phyloP scores from a whole-genome alignment of 352 stramenopile species.

The Globisporangium polare region DNA sequence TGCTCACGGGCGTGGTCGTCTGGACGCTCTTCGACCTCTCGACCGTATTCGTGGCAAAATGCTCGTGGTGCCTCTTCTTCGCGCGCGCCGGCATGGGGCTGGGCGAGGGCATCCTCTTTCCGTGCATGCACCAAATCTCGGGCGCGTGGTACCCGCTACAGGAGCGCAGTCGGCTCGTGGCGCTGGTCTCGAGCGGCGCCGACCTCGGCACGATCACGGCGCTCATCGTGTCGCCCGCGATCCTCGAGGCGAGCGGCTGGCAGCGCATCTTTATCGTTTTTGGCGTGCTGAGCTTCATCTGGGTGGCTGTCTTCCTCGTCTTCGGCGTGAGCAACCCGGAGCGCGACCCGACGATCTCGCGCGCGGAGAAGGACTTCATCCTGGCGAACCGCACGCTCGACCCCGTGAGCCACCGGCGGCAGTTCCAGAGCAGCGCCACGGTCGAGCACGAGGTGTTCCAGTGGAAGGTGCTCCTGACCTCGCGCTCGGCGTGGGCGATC shows the following conservation, averaged over 20 bases:
- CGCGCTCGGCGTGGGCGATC: slow-evolving; percentile 71
- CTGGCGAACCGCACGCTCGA: slow-evolving; percentile 55
- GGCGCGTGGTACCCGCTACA: slow-evolving; percentile 79
- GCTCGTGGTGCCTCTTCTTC: slow-evolving; percentile 66
- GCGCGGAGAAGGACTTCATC: slow-evolving; percentile 60
- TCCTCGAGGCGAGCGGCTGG: slow-evolving; percentile 63
- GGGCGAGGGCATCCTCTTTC: slow-evolving; percentile 84
- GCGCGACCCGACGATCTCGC: slow-evolving; percentile 53
- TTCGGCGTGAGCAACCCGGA: slow-evolving; percentile 67
- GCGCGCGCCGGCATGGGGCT: slow-evolving; percentile 79
- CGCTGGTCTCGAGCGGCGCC: slow-evolving; percentile 71
- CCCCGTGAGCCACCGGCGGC: slow-evolving; percentile 32
- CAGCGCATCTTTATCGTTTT: slow-evolving; percentile 78
- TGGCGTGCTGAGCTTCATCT: slow-evolving; percentile 70
- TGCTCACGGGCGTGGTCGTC: slow-evolving; percentile 70
- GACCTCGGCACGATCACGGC: slow-evolving; percentile 81
- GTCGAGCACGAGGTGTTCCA: slow-evolving; percentile 53
- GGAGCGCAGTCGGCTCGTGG: slow-evolving; percentile 75
- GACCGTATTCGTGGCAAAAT: slow-evolving; percentile 60
- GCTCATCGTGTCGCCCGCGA: slow-evolving; percentile 65
- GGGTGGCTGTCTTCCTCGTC: slow-evolving; percentile 56
- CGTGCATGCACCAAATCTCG: slow-evolving; percentile 87
- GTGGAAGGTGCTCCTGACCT: slow-evolving; percentile 64
- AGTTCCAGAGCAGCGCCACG: slow-evolving; percentile 31
- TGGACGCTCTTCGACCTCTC: slow-evolving; percentile 85